Evolutionary conservation across 2,329 filamentous ascomycete genomes (phyloP), one percentile per base, ranked within the genome.

Genomic region (Trichoderma cornu-damae): DNA sequence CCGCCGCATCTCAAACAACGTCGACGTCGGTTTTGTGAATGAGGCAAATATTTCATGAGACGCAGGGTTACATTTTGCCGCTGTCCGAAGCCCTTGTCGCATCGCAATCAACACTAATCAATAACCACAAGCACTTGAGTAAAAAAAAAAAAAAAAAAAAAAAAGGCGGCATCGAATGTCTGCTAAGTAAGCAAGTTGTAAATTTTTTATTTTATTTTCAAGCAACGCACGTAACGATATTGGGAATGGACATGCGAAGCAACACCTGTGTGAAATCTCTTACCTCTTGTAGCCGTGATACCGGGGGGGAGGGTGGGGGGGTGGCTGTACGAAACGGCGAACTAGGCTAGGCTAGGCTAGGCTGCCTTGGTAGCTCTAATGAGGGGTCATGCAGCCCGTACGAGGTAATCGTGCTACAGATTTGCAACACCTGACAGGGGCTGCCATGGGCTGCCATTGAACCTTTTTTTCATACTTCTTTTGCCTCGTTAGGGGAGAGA

Each of bases 31-130:
- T 24, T 30, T 30, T 18, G 24, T 16, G 28, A n/a, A n/a, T n/a
- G n/a, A n/a, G n/a, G 9, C n/a, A 53, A 43, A 8, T 18, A n/a
- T 26, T 34, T 26, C 6, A 24, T 9, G 6, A 37, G 6, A 53
- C 16, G 22, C n/a, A 44, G 38, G 40, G 38, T 53, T 44, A 20
- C 40, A 44, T 44, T 44, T 37, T 18, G 24, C 28, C 14, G 7
- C 12, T 35, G 7, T 53, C 50, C 50, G 50, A 53, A 53, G 22
- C 50, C 50, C 50, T 44, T 53, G 50, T 53, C 40, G 50, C 32
- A 37, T 35, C 50, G 20, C 22, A 18, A 35, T 53, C 28, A 8
- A 22, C 12, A 28, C n/a, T 5, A 28, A 3, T 16, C 34, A 38
- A 22, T 28, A 38, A 11, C n/a, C n/a, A n/a, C n/a, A n/a, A n/a